Evolutionary conservation across 202 grass and related monocot species (phyloP).

Genomic region (Setaria viridis): DNA sequence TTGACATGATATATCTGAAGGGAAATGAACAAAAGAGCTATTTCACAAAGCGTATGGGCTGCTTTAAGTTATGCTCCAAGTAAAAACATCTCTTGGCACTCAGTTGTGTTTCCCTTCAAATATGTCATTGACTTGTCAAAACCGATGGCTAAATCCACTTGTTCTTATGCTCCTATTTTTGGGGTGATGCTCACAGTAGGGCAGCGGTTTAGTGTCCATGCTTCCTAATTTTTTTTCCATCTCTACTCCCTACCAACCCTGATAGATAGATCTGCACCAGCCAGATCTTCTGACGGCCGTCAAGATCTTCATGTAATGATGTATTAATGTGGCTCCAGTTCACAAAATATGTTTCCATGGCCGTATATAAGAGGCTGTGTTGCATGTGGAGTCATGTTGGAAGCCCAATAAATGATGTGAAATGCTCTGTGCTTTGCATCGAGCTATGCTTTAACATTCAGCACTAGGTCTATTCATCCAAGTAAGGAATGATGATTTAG

Average conservation of each 20-base stretch:
- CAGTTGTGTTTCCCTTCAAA: background rate
- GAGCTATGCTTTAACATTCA: slow-evolving; percentile 23
- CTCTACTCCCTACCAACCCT: background rate
- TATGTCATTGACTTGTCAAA: background rate
- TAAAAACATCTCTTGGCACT: background rate
- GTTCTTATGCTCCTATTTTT: slow-evolving; percentile 5
- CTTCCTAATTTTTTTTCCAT: background rate
- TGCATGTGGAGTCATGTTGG: background rate
- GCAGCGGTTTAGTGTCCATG: background rate
- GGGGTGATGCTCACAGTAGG: background rate
- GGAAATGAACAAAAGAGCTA: slow-evolving; percentile 9
- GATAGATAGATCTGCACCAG: background rate
- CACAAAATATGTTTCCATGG: background rate
- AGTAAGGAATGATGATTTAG: background rate
- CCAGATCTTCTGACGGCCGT: background rate
- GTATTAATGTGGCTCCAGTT: background rate
- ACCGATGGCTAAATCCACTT: background rate
- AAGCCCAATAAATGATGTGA: slow-evolving; percentile 6
- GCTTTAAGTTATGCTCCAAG: background rate
- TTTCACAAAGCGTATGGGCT: background rate
- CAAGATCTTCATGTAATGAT: slow-evolving; percentile 14
- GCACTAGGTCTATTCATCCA: slow-evolving; percentile 9
- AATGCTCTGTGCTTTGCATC: slow-evolving; percentile 35
- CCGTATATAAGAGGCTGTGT: slow-evolving; percentile 5
- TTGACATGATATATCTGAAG: background rate